Conservation (phyloP, 2,329 filamentous ascomycete species). For the Dactylellina sp. region DNA sequence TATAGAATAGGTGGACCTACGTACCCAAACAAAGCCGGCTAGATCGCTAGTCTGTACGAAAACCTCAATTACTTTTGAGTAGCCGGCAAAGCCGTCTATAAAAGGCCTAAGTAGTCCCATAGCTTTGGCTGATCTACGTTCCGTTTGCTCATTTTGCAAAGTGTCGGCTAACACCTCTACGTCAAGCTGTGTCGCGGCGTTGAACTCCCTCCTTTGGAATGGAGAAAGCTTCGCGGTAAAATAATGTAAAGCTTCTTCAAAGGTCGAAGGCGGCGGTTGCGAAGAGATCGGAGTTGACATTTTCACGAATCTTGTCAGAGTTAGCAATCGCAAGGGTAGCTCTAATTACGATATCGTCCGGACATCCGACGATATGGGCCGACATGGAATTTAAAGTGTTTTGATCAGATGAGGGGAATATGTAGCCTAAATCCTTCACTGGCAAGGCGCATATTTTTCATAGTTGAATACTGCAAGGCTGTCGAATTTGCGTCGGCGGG, state of each 20-base stretch:
- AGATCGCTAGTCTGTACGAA: constrained; percentile 40
- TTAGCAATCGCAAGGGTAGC: no score
- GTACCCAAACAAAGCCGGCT: constrained; percentile 32
- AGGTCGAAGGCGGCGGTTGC: no score
- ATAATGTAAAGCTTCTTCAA: constrained; percentile 9
- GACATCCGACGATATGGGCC: no score
- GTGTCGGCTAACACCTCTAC: constrained; percentile 8
- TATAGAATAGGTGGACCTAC: not conserved
- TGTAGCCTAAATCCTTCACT: no score
- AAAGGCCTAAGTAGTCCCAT: constrained; percentile 15
- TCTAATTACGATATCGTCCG: no score
- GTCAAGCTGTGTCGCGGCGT: not conserved
- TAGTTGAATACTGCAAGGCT: no score
- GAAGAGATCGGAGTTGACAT: no score
- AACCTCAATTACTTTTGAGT: constrained; percentile 23
- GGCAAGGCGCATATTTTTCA: no score
- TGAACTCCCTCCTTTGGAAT: constrained; percentile 5
- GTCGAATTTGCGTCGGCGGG: no score
- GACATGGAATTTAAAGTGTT: no score
- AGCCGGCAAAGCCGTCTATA: constrained; percentile 20
- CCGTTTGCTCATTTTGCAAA: constrained; percentile 12
- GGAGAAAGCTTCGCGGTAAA: not conserved
- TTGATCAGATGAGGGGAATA: no score
- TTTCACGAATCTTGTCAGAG: no score
- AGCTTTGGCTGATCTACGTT: constrained; percentile 10